Evolutionary conservation across 148 eudicot species (phyloP).

Genomic region (Arctostaphylos glauca): DNA sequence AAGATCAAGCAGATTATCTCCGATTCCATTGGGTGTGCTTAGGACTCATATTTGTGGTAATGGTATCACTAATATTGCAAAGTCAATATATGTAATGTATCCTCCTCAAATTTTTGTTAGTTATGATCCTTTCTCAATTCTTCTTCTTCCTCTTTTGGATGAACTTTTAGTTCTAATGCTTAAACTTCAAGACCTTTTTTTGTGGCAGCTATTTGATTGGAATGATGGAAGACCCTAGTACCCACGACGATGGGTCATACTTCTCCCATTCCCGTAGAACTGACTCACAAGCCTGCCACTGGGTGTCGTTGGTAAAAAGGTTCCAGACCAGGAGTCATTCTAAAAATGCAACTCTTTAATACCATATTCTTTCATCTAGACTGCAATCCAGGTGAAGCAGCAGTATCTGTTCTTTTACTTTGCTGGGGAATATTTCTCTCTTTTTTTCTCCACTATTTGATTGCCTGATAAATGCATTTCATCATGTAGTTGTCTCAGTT

Average conservation of each 20-base stretch:
- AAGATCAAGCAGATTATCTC: no score
- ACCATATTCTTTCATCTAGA: background rate
- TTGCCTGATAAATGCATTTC: background rate
- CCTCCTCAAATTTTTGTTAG: background rate
- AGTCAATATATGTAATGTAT: background rate
- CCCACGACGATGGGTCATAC: constrained; percentile 91
- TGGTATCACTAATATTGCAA: background rate
- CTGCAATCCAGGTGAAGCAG: background rate
- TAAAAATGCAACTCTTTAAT: background rate
- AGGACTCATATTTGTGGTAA: no score
- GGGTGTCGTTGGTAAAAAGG: background rate
- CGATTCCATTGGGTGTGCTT: no score
- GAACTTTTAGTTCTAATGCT: background rate
- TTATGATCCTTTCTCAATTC: background rate
- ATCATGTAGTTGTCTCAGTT: constrained; percentile 4
- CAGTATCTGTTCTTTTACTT: background rate
- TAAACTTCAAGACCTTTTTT: background rate
- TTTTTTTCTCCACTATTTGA: background rate
- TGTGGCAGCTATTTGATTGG: constrained; percentile 82
- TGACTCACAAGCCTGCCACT: background rate
- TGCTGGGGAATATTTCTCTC: background rate
- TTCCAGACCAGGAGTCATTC: background rate
- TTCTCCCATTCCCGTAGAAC: constrained; percentile 87
- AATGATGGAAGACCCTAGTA: constrained; percentile 93
- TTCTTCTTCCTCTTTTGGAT: background rate